Conservation (phyloP, 2,329 filamentous ascomycete species). For the Cyphellophora attinorum region DNA sequence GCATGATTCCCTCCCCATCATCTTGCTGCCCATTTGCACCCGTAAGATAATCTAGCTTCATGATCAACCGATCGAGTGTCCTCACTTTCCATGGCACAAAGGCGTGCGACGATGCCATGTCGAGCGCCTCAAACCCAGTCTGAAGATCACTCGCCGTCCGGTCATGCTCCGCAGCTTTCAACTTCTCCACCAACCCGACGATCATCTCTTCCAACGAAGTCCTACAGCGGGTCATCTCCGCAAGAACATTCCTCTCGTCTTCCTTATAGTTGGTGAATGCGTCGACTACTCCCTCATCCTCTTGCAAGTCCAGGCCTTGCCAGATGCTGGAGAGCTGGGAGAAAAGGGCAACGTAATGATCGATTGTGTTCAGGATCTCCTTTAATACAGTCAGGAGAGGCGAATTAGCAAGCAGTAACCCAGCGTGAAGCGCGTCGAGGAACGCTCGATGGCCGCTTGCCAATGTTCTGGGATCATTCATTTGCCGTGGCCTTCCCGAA, state of each 20-base stretch:
- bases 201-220: conserved; percentile 54
- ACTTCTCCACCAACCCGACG: conserved; percentile 29
- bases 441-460: conserved; percentile 71
- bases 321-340: conserved; percentile 68
- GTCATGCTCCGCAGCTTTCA: conserved; percentile 17
- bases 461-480: conserved; percentile 76
- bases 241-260: conserved; percentile 61
- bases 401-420: conserved; percentile 32
- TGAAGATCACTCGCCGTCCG: conserved; percentile 22
- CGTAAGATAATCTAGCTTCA: conserved; percentile 66
- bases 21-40: conserved; percentile 9
- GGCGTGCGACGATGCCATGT: conserved; percentile 38
- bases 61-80: conserved; percentile 73
- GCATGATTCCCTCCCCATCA: conserved; percentile 4
- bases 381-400: conserved; percentile 31
- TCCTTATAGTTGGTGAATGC: conserved; percentile 59
- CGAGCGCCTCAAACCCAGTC: conserved; percentile 8
- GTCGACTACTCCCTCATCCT: conserved; percentile 72
- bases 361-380: conserved; percentile 45
- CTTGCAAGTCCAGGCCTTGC: conserved; percentile 68
- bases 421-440: conserved; percentile 52
- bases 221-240: conserved; percentile 56
- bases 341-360: conserved; percentile 70
- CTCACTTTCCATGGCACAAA: conserved; percentile 64
- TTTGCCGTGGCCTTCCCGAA: conserved; percentile 9